A percentile compares a stretch with the other conserved stretches of the same genome.
phyloP scores from a whole-genome alignment of 352 stramenopile genomes.

The Phytopythium vexans region DNA sequence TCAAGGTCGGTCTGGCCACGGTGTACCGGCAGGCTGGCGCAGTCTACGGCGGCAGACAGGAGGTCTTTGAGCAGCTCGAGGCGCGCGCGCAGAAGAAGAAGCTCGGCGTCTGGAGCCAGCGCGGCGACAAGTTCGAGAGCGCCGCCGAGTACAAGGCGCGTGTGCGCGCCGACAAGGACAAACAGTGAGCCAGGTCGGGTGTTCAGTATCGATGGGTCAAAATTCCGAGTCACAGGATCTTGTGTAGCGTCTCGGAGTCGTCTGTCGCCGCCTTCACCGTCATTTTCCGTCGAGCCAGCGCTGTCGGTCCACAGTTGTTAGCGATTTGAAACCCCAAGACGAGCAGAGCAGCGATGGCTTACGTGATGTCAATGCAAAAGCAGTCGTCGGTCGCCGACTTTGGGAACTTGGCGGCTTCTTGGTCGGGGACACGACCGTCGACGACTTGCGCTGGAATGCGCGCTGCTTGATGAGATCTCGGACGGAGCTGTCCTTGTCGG shows the following conservation, averaged over 20 bases:
- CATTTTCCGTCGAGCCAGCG: constrained; percentile 17
- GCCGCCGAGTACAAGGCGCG: constrained; percentile 78
- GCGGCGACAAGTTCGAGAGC: constrained; percentile 60
- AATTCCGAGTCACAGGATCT: neutral
- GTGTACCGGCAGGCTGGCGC: constrained; percentile 77
- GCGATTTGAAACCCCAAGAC: constrained; percentile 5
- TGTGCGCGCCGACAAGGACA: constrained; percentile 43
- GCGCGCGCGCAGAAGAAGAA: constrained; percentile 57
- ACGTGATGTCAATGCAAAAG: no score
- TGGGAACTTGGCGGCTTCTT: constrained; percentile 10
- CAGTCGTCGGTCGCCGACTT: neutral
- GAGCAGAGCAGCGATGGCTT: neutral
- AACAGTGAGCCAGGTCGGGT: constrained; percentile 8
- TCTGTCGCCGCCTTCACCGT: neutral
- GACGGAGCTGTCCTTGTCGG: constrained; percentile 9
- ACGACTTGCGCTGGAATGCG: constrained; percentile 52
- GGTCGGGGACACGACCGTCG: constrained; percentile 16
- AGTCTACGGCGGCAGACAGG: constrained; percentile 73
- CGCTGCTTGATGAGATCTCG: constrained; percentile 56
- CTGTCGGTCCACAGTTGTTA: constrained; percentile 2
- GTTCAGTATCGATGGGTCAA: neutral
- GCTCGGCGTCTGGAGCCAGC: constrained; percentile 71
- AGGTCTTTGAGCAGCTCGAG: constrained; percentile 69
- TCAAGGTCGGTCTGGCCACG: constrained; percentile 67
- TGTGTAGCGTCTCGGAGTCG: neutral